These are phyloP conservation scores for Solanum tarijense DNA, from an alignment of 257 asterid species.

Conservation along the genomic window DNA sequence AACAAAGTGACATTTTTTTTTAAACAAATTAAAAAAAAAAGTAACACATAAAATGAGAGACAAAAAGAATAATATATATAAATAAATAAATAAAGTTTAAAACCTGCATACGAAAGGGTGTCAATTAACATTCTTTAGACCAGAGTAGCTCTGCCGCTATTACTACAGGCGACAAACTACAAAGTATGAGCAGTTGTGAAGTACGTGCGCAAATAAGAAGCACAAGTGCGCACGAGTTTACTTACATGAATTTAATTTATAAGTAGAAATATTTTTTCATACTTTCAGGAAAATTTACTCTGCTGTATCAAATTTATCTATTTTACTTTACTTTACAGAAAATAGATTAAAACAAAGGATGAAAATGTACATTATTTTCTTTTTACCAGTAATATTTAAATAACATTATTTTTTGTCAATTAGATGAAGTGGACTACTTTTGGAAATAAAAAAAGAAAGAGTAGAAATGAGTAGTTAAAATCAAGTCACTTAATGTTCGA, in stretches of 20 bases:
- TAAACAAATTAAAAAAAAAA: accelerated
- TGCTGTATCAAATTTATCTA: not conserved
- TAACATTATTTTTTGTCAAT: not conserved
- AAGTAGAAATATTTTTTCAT: not conserved
- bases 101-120: not conserved
- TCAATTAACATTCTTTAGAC: not conserved
- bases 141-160: not conserved
- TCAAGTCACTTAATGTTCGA: no score
- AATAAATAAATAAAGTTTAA: no score
- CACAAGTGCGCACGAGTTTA: not conserved
- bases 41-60: no score
- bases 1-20: no score
- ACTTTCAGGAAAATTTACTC: not conserved
- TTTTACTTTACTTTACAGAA: not conserved
- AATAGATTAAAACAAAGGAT: not conserved
- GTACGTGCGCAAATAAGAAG: not conserved
- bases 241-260: not conserved
- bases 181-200: not conserved
- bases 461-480: no score
- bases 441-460: no score
- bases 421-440: no score
- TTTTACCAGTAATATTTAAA: not conserved
- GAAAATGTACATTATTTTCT: not conserved
- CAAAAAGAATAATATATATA: no score
- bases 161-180: not conserved